Base-by-base conservation (phyloP, 139 green algal species). In the Tetraselmis chui region DNA sequence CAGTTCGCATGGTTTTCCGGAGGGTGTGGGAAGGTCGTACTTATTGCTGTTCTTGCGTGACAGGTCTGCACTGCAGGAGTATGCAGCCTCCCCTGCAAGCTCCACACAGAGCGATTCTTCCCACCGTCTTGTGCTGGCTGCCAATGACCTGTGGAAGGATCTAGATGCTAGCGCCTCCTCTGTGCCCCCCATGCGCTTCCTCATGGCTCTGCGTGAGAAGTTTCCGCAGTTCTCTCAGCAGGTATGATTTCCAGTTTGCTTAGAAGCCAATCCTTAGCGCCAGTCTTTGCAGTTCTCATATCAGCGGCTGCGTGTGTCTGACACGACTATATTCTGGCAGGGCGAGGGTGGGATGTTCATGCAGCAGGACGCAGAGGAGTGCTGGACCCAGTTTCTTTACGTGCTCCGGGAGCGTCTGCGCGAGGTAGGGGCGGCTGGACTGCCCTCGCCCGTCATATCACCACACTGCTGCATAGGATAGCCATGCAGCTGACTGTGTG, bases 351-450 rank as follows among this genome's bases (percentile, higher is more conserved):
- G 95, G 29, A 81, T 88, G 25, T 96, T 91, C 87, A 94, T 93
- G 87, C 96, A 99, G 89, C 96, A 99, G 90, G 97, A 99, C 84
- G 97, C 97, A 23, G 97, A 99, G 88, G 97, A 99, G 88, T 99
- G 97, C 89, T 98, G 91, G 91, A 94, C 90, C 1, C 90, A 96
- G 87, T 79, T 99, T 23, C 76, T 98, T 78, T 92, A 93, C 83
- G 86, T 85, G 2, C 85, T 99, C 11, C 84, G 84, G 1, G 89
- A 93, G 81, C 76, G 76, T 22, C 76, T 45, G 77, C 77, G 2
- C 24, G 45, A 27, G 25, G n/a, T 26, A 18, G 28, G 77, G 11
- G 5, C 27, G 23, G 27, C 29, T 28, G 2, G 76, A 22, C 31
- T 23, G 77, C 77, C 23, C 23, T 80, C 28, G 1, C 30, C 31